These are phyloP conservation scores for Vitis rotundifolia DNA, from an alignment of 164 flowering plant species.

Conservation along the genomic window DNA sequence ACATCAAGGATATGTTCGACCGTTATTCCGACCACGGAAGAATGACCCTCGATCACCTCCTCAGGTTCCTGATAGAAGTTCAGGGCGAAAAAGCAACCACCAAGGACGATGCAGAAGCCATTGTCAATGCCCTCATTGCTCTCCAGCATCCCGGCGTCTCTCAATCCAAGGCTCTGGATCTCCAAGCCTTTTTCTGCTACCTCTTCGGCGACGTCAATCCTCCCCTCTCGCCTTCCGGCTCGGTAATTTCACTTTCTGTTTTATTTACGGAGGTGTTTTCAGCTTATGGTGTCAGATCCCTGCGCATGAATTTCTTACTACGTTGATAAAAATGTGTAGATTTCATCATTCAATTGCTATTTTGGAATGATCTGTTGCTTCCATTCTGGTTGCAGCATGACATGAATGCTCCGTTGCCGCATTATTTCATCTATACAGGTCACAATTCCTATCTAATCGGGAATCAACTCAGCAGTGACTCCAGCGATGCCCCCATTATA, in stretches of 20 bases:
- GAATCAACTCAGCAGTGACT: slow-evolving; percentile 55
- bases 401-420: slow-evolving; percentile 57
- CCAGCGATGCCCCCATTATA: slow-evolving; percentile 52
- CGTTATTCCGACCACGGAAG: slow-evolving; percentile 27
- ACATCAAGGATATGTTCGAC: slow-evolving; percentile 18
- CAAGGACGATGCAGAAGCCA: slow-evolving; percentile 10
- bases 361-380: neutral
- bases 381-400: slow-evolving; percentile 44
- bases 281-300: neutral
- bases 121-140: slow-evolving; percentile 10
- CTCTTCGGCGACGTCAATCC: slow-evolving; percentile 35
- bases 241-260: slow-evolving; percentile 16
- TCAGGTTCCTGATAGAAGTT: slow-evolving; percentile 22
- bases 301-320: no score
- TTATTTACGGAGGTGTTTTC: neutral
- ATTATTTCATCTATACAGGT: slow-evolving; percentile 12
- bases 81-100: slow-evolving; percentile 19
- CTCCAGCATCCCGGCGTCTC: slow-evolving; percentile 22
- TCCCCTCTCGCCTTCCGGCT: slow-evolving; percentile 28
- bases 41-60: slow-evolving; percentile 20
- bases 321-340: no score
- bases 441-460: slow-evolving; percentile 65
- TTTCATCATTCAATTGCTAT: no score
- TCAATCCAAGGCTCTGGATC: slow-evolving; percentile 27
- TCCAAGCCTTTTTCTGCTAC: slow-evolving; percentile 40